Percentiles rank a stretch among this genome's conserved stretches.
Evolutionary conservation across 306 rosid genomes (phyloP).

Genomic region (Hylodesmum podocarpum): DNA sequence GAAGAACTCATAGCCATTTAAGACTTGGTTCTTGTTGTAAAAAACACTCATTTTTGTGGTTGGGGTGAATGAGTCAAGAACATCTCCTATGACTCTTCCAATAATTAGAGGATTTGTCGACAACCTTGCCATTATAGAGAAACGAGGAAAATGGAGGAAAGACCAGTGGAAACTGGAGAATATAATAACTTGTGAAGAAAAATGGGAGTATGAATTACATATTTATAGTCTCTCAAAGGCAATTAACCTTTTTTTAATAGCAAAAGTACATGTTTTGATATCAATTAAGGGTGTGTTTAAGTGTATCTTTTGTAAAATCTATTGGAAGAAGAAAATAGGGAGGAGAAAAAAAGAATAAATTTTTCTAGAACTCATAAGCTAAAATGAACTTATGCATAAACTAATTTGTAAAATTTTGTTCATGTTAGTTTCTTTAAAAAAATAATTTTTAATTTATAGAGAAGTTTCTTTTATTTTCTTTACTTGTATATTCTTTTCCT

Average conservation of each 20-base stretch:
- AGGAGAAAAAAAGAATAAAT: too few relatives aligned
- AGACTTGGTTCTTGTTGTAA: slow-evolving; percentile 63
- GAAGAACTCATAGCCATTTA: slow-evolving; percentile 72
- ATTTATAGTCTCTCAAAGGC: slow-evolving; percentile 23
- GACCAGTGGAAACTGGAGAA: neutral
- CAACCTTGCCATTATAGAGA: slow-evolving; percentile 43
- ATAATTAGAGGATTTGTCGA: slow-evolving; percentile 59
- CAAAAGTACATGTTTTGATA: neutral
- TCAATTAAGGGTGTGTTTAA: too few relatives aligned
- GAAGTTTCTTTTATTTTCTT: too few relatives aligned
- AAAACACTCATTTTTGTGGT: slow-evolving; percentile 51
- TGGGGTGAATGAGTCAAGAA: slow-evolving; percentile 66
- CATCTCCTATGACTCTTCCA: slow-evolving; percentile 90
- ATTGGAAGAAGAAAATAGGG: too few relatives aligned
- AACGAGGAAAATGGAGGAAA: neutral
- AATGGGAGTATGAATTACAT: slow-evolving; percentile 30
- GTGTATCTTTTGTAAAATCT: too few relatives aligned
- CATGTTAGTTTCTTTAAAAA: too few relatives aligned
- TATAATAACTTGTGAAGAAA: neutral
- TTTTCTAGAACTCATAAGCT: too few relatives aligned
- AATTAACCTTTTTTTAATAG: neutral
- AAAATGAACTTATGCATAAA: too few relatives aligned
- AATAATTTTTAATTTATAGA: too few relatives aligned
- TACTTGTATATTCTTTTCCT: too few relatives aligned
- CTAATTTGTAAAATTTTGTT: too few relatives aligned